Base-by-base conservation (phyloP, 2,329 filamentous ascomycete genomes). In the Penicillium sp. region DNA sequence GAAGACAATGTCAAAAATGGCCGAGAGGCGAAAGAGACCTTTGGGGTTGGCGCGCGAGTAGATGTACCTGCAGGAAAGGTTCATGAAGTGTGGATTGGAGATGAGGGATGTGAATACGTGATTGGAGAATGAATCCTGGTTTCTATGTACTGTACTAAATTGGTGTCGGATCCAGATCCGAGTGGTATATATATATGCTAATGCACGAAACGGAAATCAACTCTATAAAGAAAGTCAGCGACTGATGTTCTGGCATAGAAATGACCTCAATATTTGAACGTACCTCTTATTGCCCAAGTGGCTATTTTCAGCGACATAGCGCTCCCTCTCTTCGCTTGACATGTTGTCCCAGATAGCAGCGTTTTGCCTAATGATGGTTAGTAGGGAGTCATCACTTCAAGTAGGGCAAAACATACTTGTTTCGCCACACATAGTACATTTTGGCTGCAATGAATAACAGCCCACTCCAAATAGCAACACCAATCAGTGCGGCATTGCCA, bases 41-140 rank as follows among this genome's bases (percentile, higher is more conserved):
- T 85, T 61, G 80, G 82, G 0, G 74, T 75, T 0, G 85, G 85
- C 2, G 77, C 76, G 1, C 73, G 85, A 60, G 71, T 86, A 19
- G 84, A 87, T 71, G 84, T 87, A 0, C 81, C 83, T 25, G 83
- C 82, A 0, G 76, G 78, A 2, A 80, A 80, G 62, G 55, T 80
- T 23, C 84, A 87, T 66, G 83, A 87, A 70, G 84, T 87, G 1
- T 87, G 84, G 84, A 82, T 87, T 62, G 84, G 85, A 1, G 61
- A 72, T 8, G 75, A 81, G 42, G 85, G 85, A 1, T 87, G 84
- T 70, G 84, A 83, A 58, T 85, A 85, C 75, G 82, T 86, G 26
- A 85, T 86, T 68, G 83, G 83, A 25, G 83, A 86, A 65, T 83
- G 23, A n/a, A 13, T 6, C 9, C 10, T 19, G 16, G 4, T 10